Base-by-base conservation (phyloP, 768 basidiomycete genomes). In the Boletus vermiculosoides region DNA sequence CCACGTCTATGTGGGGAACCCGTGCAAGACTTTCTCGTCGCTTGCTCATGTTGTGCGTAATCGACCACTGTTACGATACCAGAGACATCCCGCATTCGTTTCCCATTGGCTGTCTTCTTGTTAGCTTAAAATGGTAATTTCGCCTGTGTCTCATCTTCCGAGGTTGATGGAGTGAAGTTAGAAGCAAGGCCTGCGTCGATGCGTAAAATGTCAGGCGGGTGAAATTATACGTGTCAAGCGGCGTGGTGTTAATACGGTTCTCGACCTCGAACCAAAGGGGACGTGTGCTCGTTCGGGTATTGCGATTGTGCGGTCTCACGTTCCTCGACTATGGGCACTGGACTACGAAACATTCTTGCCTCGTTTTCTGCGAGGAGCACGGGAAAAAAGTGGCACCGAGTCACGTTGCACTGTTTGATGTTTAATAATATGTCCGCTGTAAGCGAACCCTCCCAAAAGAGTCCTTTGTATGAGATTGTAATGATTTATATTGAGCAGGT, bases 381-480 rank as follows among this genome's bases (percentile, higher is more conserved):
- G 55, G 51, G 33, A 4, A 16, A 39, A 30, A 51, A 4, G 23
- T 39, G 22, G 28, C 16, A 45, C 23, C 40, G 10, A n/a, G 42
- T 41, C 59, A 56, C 49, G 48, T 37, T 60, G 58, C 44, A 28
- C 36, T 20, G 42, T 34, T 45, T 37, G n/a, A 25, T 18, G 11
- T 47, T 59, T 48, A 37, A 37, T 25, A 48, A 59, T 53, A 59
- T 46, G 25, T 31, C 59, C 59, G n/a, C 45, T 46, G 53, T 11
- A 49, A 42, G 59, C 42, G 48, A 28, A 10, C 42, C 18, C n/a
- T 39, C 44, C 39, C 57, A 60, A 48, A 45, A 28, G 28, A 39
- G 20, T 37, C 15, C 6, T 36, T 36, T 50, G 48, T 49, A 49
- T 16, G 34, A 25, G 36, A 25, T 9, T 39, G 46, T 47, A 33